Base-by-base conservation (phyloP, 2,329 filamentous ascomycete species). In the Mycosphaerella sp. region DNA sequence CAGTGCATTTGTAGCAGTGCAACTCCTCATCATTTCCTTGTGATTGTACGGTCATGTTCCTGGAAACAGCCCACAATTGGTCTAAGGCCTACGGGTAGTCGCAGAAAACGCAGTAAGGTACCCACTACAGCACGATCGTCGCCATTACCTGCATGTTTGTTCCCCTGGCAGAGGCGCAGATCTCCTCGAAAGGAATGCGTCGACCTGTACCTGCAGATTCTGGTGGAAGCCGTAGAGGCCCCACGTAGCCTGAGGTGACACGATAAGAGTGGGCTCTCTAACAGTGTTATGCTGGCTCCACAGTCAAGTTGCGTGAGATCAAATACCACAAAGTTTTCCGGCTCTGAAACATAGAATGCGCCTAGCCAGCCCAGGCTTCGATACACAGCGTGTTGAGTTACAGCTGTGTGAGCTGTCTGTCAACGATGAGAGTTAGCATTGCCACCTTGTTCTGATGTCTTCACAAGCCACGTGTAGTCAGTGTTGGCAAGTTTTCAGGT, bases 351-450 rank as follows among this genome's bases (percentile, higher is more conserved):
- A 42, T 26, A 12, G 23, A 12, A 12, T 21, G 21, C 11, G 41
- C 41, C 12, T 12, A 12, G 40, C 31, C 26, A 14, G 9, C 40
- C 41, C 12, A 44, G 21, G 42, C 32, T 31, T 17, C 17, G 48
- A 38, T 41, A 26, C 49, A 52, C 45, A 42, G 54, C 54, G 36
- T 51, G 14, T 46, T 50, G 53, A 52, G 54, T 54, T 45, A 54
- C 51, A 48, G 50, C 43, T 57, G 59, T 60, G 54, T 59, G 52
- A 56, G 56, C 56, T 59, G 56, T 57, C 59, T 48, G 52, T 54
- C 52, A 57, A 61, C 29, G 52, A 42, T 42, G 48, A 48, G 51
- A n/a, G 42, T 52, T 9, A 32, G 29, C 31, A 11, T 38, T 32
- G 44, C 45, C 40, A 44, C 42, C 44, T 40, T 45, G 46, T 55